A percentile compares a stretch with the other conserved stretches of the same genome.
Evolutionary conservation across 78 protist species (phyloP).

Genomic region (Dictyostelium capitatum): DNA sequence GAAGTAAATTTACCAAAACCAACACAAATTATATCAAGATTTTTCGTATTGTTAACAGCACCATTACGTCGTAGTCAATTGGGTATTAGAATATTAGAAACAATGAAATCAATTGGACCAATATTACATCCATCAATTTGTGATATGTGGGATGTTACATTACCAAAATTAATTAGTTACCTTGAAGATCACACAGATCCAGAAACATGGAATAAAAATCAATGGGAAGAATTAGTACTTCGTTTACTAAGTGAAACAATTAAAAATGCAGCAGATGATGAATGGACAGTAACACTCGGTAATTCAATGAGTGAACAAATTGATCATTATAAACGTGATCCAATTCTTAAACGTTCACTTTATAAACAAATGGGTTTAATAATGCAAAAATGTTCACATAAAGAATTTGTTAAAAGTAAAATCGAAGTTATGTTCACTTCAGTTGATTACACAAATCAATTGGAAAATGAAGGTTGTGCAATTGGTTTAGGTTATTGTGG

Average conservation of each 20-base stretch:
- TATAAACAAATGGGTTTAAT: slow-evolving; percentile 78
- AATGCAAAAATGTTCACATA: slow-evolving; percentile 73
- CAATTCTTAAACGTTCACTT: slow-evolving; percentile 31
- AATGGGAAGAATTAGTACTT: slow-evolving; percentile 83
- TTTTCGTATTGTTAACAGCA: slow-evolving; percentile 68
- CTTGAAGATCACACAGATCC: slow-evolving; percentile 61
- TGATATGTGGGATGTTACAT: slow-evolving; percentile 86
- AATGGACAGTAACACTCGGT: slow-evolving; percentile 83
- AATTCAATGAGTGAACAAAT: slow-evolving; percentile 50
- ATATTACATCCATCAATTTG: slow-evolving; percentile 84
- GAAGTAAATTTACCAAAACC: slow-evolving; percentile 86
- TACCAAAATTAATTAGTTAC: slow-evolving; percentile 69
- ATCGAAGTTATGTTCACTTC: slow-evolving; percentile 77
- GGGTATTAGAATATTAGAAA: slow-evolving; percentile 47
- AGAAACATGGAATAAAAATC: slow-evolving; percentile 5
- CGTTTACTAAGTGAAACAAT: slow-evolving; percentile 71
- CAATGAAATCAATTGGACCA: slow-evolving; percentile 65
- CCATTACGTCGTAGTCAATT: slow-evolving; percentile 68
- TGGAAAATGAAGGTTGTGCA: slow-evolving; percentile 81
- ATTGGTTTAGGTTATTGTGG: slow-evolving; percentile 81
- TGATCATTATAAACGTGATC: slow-evolving; percentile 65
- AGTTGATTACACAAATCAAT: slow-evolving; percentile 50
- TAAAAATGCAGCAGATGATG: slow-evolving; percentile 82
- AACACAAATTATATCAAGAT: slow-evolving; percentile 74
- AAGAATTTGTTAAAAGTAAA: slow-evolving; percentile 56